Percentiles rank a stretch among this genome's conserved stretches.
Conservation (phyloP, 352 stramenopile species). For the Phytopythium boreale region DNA sequence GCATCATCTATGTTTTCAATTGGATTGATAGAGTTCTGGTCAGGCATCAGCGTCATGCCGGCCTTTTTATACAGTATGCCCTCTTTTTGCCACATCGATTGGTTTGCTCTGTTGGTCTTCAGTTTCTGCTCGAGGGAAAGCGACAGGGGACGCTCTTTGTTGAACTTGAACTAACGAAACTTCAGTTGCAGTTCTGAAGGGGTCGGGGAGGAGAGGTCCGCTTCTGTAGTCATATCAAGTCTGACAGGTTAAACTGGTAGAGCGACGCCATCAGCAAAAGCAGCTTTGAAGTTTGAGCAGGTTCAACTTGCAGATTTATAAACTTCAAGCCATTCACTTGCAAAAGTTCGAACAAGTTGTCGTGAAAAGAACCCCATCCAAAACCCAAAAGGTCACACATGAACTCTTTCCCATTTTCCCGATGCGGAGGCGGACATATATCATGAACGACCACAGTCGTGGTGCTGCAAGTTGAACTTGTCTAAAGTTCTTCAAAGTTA, state of each 20-base stretch:
- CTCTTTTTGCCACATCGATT: too few species aligned
- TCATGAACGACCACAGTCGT: background rate
- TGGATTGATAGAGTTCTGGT: too few species aligned
- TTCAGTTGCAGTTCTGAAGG: constrained; percentile 20
- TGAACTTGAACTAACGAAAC: constrained; percentile 30
- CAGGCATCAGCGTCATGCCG: too few species aligned
- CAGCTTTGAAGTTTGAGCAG: constrained; percentile 1
- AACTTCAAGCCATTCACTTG: constrained; percentile 2
- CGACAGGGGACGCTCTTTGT: constrained; percentile 1
- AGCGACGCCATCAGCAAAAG: background rate
- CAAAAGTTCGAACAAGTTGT: background rate
- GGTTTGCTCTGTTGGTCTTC: constrained; percentile 10
- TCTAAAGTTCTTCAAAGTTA: background rate
- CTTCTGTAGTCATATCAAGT: background rate
- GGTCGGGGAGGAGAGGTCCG: constrained; percentile 4
- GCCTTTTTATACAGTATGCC: constrained; percentile 4
- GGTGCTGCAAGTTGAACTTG: constrained; percentile 2
- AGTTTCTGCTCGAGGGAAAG: constrained; percentile 16
- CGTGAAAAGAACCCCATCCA: background rate
- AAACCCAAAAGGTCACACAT: too few species aligned
- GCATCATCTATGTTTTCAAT: too few species aligned
- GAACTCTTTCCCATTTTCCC: background rate
- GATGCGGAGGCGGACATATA: background rate
- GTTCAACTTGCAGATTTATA: constrained; percentile 2
- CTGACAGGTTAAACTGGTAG: background rate